Percentiles rank a stretch among this genome's conserved stretches.
Conservation (phyloP, 2,329 filamentous ascomycete species). For the Allantophomopsis lycopodina region DNA sequence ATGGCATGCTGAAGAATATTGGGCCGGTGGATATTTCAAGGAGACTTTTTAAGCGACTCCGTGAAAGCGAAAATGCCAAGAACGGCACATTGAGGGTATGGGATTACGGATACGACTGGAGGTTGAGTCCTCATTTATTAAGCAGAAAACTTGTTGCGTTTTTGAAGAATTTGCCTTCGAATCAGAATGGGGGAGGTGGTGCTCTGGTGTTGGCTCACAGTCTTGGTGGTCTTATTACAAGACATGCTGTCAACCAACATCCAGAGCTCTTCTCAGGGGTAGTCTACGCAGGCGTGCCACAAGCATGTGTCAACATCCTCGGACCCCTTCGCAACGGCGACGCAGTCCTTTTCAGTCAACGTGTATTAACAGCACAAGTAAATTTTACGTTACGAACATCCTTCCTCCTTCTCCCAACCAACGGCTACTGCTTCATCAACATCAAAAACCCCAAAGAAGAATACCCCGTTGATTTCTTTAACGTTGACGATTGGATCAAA, state of each 20-base stretch:
- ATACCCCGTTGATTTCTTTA: conserved; percentile 75
- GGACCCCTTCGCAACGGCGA: conserved; percentile 88
- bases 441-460: conserved; percentile 59
- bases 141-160: conserved; percentile 61
- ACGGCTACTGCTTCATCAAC: conserved; percentile 80
- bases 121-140: conserved; percentile 66
- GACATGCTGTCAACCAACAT: conserved; percentile 73
- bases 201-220: conserved; percentile 78
- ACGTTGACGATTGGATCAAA: conserved; percentile 66
- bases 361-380: conserved; percentile 80
- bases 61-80: conserved; percentile 59
- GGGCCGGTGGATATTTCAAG: conserved; percentile 84
- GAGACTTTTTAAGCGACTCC: conserved; percentile 65
- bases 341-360: conserved; percentile 77
- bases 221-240: conserved; percentile 74
- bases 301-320: conserved; percentile 81
- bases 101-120: conserved; percentile 93
- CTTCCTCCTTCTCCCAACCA: conserved; percentile 73
- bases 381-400: conserved; percentile 86
- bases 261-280: conserved; percentile 81
- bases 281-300: conserved; percentile 72
- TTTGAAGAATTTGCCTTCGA: conserved; percentile 61
- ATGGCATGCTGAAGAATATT: conserved; percentile 82
- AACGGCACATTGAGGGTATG: conserved; percentile 64
- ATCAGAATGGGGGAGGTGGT: conserved; percentile 49